Conservation (phyloP, 371 early-diverging fungal genomes). For the Apophysomyces variabilis region DNA sequence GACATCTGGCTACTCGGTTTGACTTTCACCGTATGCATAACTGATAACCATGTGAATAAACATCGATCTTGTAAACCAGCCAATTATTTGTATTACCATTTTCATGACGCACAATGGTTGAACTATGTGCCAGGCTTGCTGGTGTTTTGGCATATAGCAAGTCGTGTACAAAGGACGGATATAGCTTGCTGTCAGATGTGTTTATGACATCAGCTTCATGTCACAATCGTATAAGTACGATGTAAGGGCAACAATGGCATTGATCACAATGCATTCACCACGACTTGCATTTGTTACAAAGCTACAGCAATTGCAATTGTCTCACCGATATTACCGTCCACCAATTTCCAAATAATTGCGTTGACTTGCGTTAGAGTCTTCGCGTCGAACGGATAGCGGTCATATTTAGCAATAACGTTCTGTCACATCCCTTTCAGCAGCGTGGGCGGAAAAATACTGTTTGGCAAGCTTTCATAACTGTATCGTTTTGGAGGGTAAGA, state of each 20-base stretch:
- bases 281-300: constrained; percentile 8
- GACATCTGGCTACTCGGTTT: neutral
- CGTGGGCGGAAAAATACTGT: constrained; percentile 14
- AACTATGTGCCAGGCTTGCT: neutral
- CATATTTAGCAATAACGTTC: constrained; percentile 15
- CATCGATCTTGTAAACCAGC: neutral
- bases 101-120: neutral
- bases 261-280: constrained; percentile 4
- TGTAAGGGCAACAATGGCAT: constrained; percentile 10
- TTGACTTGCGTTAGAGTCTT: constrained; percentile 15
- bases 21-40: neutral
- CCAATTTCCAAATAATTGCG: constrained; percentile 4
- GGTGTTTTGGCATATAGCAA: neutral
- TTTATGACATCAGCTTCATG: constrained; percentile 13
- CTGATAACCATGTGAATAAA: neutral
- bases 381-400: constrained; percentile 13
- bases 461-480: constrained; percentile 15
- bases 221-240: constrained; percentile 18
- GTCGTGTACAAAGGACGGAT: constrained; percentile 1
- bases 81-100: neutral
- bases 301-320: constrained; percentile 11
- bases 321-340: constrained; percentile 14
- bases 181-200: constrained; percentile 13
- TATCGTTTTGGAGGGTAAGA: constrained; percentile 22
- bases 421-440: constrained; percentile 10